These are phyloP conservation scores for Xylaria flabelliformis DNA, from an alignment of 495 filamentous ascomycete species.

Conservation along the genomic window DNA sequence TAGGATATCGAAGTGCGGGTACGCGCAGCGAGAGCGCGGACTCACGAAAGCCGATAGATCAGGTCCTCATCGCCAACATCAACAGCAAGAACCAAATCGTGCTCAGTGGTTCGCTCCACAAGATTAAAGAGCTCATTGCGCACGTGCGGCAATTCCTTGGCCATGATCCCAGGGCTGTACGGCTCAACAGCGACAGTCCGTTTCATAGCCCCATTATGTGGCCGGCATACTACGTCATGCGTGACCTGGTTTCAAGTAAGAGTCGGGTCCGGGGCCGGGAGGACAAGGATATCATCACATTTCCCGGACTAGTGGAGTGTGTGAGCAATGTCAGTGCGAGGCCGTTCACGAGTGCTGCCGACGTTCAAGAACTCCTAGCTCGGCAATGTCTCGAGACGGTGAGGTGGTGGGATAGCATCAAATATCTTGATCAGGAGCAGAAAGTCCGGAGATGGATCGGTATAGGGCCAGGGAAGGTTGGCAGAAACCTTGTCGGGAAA, in stretches of 20 bases:
- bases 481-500: constrained; percentile 91
- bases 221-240: constrained; percentile 78
- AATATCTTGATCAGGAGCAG: constrained; percentile 84
- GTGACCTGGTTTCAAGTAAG: constrained; percentile 61
- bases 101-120: constrained; percentile 82
- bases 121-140: constrained; percentile 83
- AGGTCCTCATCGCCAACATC: constrained; percentile 92
- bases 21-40: constrained; percentile 69
- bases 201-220: constrained; percentile 95
- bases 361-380: constrained; percentile 78
- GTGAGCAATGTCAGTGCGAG: constrained; percentile 84
- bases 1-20: constrained; percentile 69
- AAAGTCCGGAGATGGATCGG: constrained; percentile 89
- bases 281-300: constrained; percentile 63
- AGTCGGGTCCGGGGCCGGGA: constrained; percentile 55
- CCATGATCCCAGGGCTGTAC: constrained; percentile 88
- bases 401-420: constrained; percentile 90
- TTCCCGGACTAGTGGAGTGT: constrained; percentile 76
- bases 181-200: constrained; percentile 85
- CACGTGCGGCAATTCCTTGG: constrained; percentile 92
- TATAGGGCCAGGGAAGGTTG: constrained; percentile 94
- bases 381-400: constrained; percentile 87
- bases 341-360: constrained; percentile 73
- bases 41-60: constrained; percentile 74
- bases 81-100: constrained; percentile 98